Evolutionary conservation across 768 basidiomycete genomes (phyloP), one percentile per base, ranked within the genome.

Genomic region (Pleurotus platypus): DNA sequence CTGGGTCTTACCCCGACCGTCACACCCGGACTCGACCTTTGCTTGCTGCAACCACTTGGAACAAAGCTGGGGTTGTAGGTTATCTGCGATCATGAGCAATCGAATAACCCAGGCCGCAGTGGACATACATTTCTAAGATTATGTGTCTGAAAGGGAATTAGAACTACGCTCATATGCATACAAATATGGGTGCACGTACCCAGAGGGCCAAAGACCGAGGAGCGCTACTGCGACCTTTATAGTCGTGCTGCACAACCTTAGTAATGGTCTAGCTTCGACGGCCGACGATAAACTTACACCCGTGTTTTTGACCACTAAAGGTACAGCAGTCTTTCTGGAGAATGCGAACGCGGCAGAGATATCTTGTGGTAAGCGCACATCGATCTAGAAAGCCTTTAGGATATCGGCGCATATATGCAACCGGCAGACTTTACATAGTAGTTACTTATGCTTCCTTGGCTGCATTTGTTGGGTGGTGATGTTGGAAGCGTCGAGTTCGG

Each of bases 301-400:
- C 15, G 80, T 80, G 58, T 82, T 83, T 62, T 80, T 79, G 20
- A 83, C 70, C 12, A 75, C 75, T 12, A 83, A 61, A 8, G 78
- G 74, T n/a, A 78, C 65, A 3, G 64, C 61, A 5, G 73, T 72
- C 42, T 61, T 59, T 58, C 68, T 73, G 11, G 73, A 68, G 59
- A 81, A 83, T n/a, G 62, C 64, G 39, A 79, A 78, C 0, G 79
- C 79, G 2, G 75, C 72, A 8, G 66, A 57, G 1, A 82, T 75
- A 55, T 83, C 80, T 24, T 69, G 58, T 24, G 70, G 61, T 7
- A 60, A 58, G 8, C 61, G 63, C 12, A 82, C 77, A 63, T 81
- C 75, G 57, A 81, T 72, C 77, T 77, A 46, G 20, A 54, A 35
- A 49, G 12, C 30, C 30, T 35, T 35, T 3, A 22, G 46, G n/a